Evolutionary conservation across 352 stramenopile species (phyloP).

Genomic region (Phytophthora parvispora): DNA sequence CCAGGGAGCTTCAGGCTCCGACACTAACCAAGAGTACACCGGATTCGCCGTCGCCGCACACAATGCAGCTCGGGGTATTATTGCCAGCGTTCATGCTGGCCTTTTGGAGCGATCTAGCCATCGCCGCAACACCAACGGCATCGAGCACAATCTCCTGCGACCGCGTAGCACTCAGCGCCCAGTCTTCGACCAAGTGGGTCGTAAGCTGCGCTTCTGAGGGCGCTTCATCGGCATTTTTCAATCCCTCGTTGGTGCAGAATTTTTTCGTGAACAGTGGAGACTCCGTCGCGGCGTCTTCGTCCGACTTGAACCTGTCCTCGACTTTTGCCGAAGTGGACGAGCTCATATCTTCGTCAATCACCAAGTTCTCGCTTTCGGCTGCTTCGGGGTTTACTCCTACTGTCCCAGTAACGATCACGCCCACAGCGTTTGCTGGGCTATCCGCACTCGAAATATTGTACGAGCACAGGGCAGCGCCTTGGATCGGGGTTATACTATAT

Average conservation of each 20-base stretch:
- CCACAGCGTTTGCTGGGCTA: constrained; percentile 54
- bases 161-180: constrained; percentile 31
- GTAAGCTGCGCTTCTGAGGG: constrained; percentile 30
- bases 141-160: constrained; percentile 31
- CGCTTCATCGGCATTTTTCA: constrained; percentile 33
- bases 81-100: constrained; percentile 12
- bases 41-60: constrained; percentile 7
- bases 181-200: constrained; percentile 41
- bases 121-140: constrained; percentile 4
- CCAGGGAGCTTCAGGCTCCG: constrained; percentile 3
- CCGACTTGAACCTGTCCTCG: constrained; percentile 46
- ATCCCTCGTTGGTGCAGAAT: constrained; percentile 39
- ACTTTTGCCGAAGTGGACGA: constrained; percentile 42
- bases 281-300: constrained; percentile 23
- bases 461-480: background rate
- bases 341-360: constrained; percentile 50
- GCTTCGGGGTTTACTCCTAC: constrained; percentile 43
- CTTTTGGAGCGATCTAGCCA: background rate
- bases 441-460: constrained; percentile 56
- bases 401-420: constrained; percentile 40
- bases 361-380: constrained; percentile 49
- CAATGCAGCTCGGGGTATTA: constrained; percentile 22
- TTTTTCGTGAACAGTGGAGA: constrained; percentile 36
- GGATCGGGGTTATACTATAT: background rate
- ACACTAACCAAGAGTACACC: constrained; percentile 2